Conservation (phyloP, 495 filamentous ascomycete genomes). For the Xylaria venustula region DNA sequence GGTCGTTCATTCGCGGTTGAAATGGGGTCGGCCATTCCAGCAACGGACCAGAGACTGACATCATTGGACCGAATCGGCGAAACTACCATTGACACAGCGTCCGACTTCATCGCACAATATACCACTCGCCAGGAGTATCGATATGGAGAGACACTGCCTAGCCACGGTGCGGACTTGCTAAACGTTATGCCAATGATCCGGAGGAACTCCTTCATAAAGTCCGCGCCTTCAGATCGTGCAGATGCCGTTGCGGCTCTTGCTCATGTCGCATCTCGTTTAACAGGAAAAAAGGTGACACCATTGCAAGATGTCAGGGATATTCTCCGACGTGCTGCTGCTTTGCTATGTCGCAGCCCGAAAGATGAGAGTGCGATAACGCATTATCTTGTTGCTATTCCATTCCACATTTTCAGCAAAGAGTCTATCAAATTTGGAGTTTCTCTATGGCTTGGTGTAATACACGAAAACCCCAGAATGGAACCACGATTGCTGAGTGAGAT, state of each 20-base stretch:
- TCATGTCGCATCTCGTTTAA: slow-evolving; percentile 66
- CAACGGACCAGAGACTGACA: slow-evolving; percentile 80
- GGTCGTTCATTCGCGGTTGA: slow-evolving; percentile 95
- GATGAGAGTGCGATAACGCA: slow-evolving; percentile 76
- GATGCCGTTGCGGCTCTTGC: slow-evolving; percentile 60
- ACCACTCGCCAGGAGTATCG: slow-evolving; percentile 95
- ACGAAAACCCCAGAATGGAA: slow-evolving; percentile 89
- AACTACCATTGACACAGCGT: slow-evolving; percentile 79
- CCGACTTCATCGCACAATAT: slow-evolving; percentile 94
- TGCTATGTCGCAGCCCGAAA: slow-evolving; percentile 72
- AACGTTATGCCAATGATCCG: slow-evolving; percentile 53
- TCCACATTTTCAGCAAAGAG: slow-evolving; percentile 87
- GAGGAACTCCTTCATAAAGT: slow-evolving; percentile 38
- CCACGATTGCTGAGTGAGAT: slow-evolving; percentile 79
- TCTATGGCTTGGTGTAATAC: slow-evolving; percentile 93
- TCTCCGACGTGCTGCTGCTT: slow-evolving; percentile 75
- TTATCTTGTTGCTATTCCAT: slow-evolving; percentile 87
- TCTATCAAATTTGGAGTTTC: slow-evolving; percentile 94
- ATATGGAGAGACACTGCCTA: slow-evolving; percentile 67
- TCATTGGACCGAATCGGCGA: slow-evolving; percentile 71
- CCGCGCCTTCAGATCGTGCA: slow-evolving; percentile 47
- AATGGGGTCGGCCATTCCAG: slow-evolving; percentile 83
- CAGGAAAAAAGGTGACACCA: slow-evolving; percentile 63
- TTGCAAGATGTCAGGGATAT: slow-evolving; percentile 74
- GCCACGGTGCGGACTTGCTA: slow-evolving; percentile 61